Percentiles rank a stretch among this genome's conserved stretches.
These are phyloP conservation scores for Naegleria lovaniensis DNA, from an alignment of 208 protist genomes.

Conservation along the genomic window DNA sequence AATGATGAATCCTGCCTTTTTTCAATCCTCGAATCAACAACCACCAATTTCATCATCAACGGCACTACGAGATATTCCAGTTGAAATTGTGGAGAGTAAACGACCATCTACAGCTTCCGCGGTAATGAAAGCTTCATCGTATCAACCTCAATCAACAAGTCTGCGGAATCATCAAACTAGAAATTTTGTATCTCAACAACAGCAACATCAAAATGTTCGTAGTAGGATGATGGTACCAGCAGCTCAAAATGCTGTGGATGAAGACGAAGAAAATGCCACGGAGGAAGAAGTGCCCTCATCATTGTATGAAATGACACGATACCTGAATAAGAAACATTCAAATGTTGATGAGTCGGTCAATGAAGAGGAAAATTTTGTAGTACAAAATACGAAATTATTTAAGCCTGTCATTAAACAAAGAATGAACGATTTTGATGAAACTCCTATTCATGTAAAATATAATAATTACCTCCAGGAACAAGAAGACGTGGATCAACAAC, in stretches of 20 bases:
- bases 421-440: not conserved
- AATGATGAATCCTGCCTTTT: no score
- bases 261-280: not conserved
- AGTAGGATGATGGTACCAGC: no score
- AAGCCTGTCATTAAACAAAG: not conserved
- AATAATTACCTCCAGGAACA: not conserved
- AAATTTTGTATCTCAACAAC: no score
- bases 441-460: not conserved
- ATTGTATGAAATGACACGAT: not conserved
- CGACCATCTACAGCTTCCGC: no score
- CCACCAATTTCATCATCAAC: no score
- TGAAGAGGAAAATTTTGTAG: not conserved
- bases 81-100: no score
- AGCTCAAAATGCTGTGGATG: not conserved
- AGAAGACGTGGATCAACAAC: not conserved
- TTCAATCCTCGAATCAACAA: no score
- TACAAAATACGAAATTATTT: not conserved
- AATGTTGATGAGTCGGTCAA: not conserved
- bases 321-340: not conserved
- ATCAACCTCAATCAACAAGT: no score
- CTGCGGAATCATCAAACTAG: no score
- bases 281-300: not conserved
- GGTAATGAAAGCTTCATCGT: no score
- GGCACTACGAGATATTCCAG: no score
- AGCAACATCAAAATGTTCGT: no score